Evolutionary conservation across 441 rosid genomes (phyloP), one percentile per base, ranked within the genome.

Genomic region (Metrosideros polymorpha): DNA sequence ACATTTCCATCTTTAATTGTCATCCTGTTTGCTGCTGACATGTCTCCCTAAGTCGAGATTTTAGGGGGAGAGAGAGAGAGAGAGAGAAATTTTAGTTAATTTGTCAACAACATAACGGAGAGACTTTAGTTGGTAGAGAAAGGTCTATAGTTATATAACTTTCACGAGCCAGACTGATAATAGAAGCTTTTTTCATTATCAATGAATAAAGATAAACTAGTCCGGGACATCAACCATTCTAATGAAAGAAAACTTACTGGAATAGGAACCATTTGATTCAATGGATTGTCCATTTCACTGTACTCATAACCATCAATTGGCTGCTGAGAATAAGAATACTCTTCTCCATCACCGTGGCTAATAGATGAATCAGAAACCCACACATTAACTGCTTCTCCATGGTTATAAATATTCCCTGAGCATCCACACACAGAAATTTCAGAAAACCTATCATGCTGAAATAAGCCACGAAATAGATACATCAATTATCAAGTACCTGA

Each of bases 251-350:
- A 87, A 59, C 94, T 89, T 88, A 95, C 97, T 82, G 93, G 96
- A 84, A 95, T 89, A 39, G 93, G 92, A 43, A 91, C 90, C 96
- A 95, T 87, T 89, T 92, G 93, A 90, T 94, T 91, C 90, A 94
- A 87, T 77, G 93, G 94, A 89, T 93, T 89, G 22, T 92, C 91
- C 13, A 91, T 92, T 90, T 94, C 96, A 90, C 91, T 93, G 89
- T 89, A 90, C 17, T 91, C 91, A 86, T 89, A 90, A 52, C 84
- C 92, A 89, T 92, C 92, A 82, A 86, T 89, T 82, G 89, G 92
- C 86, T 93, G 94, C 92, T 92, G 92, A 24, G 95, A 90, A 89
- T 89, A 89, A 47, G 89, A 87, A 88, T 86, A 92, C 82, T 91
- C 93, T 83, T 93, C 94, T 29, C 91, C 91, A 30, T 92, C 92